Conservation (phyloP, 2,329 filamentous ascomycete species). For the Aureobasidium namibiae region DNA sequence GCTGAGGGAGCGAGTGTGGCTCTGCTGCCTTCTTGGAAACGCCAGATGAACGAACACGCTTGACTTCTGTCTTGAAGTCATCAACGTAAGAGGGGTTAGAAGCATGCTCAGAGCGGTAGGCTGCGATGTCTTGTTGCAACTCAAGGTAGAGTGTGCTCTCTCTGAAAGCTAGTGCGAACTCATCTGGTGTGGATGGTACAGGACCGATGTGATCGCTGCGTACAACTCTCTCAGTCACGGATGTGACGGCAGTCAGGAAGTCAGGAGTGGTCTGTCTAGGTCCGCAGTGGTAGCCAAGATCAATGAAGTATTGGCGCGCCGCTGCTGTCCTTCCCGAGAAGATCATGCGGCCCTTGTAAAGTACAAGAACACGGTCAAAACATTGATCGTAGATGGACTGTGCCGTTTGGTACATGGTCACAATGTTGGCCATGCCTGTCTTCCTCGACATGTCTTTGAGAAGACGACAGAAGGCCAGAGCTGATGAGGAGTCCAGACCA, state of each 20-base stretch:
- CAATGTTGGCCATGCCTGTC: conserved; percentile 41
- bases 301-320: conserved; percentile 57
- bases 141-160: conserved; percentile 26
- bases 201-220: conserved; percentile 50
- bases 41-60: background rate
- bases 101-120: conserved; percentile 34
- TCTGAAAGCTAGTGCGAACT: conserved; percentile 51
- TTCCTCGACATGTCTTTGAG: conserved; percentile 44
- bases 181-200: conserved; percentile 60
- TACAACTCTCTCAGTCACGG: conserved; percentile 50
- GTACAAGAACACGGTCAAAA: conserved; percentile 66
- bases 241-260: conserved; percentile 65
- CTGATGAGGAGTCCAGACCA: conserved; percentile 50
- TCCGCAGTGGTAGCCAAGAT: conserved; percentile 61
- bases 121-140: conserved; percentile 42
- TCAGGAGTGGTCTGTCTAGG: conserved; percentile 61
- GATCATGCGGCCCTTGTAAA: conserved; percentile 72
- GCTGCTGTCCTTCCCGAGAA: conserved; percentile 57
- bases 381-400: conserved; percentile 50
- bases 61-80: conserved; percentile 9
- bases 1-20: conserved; percentile 8
- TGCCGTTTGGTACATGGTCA: conserved; percentile 49
- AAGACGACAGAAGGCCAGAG: conserved; percentile 50
- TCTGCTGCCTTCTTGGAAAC: conserved; percentile 3
- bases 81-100: conserved; percentile 6